Evolutionary conservation across 768 basidiomycete species (phyloP), one percentile per base, ranked within the genome.

Genomic region (Amanita jacksonii): DNA sequence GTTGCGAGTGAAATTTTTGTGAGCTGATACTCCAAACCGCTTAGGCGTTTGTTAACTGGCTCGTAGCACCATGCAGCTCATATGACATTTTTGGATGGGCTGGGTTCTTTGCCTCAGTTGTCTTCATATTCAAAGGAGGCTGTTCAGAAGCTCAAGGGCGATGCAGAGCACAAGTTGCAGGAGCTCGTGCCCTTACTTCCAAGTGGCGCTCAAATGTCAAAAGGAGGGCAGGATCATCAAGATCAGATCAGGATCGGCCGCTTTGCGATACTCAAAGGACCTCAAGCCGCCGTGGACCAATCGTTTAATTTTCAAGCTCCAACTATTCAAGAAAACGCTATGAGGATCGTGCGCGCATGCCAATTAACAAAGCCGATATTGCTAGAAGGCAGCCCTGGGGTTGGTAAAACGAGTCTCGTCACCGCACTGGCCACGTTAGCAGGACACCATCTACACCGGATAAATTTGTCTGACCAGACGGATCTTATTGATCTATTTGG

Each of bases 381-480:
- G 9, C 72, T 99, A 7, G 96, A 99, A 58, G 96, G 96, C 1
- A 97, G 92, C 61, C 96, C 96, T 8, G 96, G 96, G 0, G 96
- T 98, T 10, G 96, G 96, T 2, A 99, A 99, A 64, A 98, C 96
- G 2, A 96, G 89, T 57, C 73, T 99, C 3, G 68, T 98, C 39
- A 73, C 81, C 13, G 94, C 96, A 7, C 68, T 99, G 8, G 91
- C 92, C 18, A 80, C 79, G 48, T 65, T 85, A 4, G 68, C 81
- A 30, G 89, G 91, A 13, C 78, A 91, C 56, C 63, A 71, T 22
- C 70, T 98, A 23, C 88, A 81, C 57, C 82, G 96, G 16, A 93
- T 99, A 72, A 99, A 99, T 62, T 65, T 99, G 16, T 98, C 96
- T 4, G 96, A 99, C 54, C 96, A 99, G 60, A 98, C 94, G 0